phyloP scores from a whole-genome alignment of 148 eudicot genomes.

The Rhododendron mucronatum region DNA sequence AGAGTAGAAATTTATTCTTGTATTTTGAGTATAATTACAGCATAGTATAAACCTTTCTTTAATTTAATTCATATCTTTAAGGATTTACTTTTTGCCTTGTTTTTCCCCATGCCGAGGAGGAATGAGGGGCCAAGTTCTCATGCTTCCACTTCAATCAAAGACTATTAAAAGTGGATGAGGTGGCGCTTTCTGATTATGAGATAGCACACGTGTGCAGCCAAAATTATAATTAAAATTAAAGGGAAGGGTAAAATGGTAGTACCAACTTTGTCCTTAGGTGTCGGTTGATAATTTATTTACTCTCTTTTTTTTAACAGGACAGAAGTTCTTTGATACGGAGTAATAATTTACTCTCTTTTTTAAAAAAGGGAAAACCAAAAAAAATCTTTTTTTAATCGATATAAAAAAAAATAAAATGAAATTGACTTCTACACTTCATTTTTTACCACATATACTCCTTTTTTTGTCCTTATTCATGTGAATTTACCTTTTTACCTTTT shows the following conservation, averaged over 20 bases:
- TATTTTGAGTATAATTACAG: constrained; percentile 13
- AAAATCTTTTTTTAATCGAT: no score
- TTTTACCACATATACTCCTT: no score
- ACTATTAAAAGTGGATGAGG: neutral
- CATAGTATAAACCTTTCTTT: neutral
- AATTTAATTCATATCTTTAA: neutral
- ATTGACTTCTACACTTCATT: no score
- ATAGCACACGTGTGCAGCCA: neutral
- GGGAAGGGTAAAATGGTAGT: neutral
- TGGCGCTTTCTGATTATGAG: constrained; percentile 8
- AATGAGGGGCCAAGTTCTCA: neutral
- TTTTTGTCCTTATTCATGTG: no score
- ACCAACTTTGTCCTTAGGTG: neutral
- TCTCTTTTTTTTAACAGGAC: no score
- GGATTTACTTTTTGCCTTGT: constrained; percentile 2
- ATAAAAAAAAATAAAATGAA: no score
- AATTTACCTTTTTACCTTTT: no score
- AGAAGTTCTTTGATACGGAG: no score
- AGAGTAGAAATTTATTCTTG: neutral
- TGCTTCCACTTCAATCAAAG: neutral
- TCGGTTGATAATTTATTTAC: neutral
- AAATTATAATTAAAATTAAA: neutral
- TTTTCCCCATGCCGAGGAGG: neutral
- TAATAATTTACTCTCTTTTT: no score
- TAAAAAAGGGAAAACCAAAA: no score